These are phyloP conservation scores for Alternaria brassicicola DNA, from an alignment of 2,329 filamentous ascomycete species.

Conservation along the genomic window DNA sequence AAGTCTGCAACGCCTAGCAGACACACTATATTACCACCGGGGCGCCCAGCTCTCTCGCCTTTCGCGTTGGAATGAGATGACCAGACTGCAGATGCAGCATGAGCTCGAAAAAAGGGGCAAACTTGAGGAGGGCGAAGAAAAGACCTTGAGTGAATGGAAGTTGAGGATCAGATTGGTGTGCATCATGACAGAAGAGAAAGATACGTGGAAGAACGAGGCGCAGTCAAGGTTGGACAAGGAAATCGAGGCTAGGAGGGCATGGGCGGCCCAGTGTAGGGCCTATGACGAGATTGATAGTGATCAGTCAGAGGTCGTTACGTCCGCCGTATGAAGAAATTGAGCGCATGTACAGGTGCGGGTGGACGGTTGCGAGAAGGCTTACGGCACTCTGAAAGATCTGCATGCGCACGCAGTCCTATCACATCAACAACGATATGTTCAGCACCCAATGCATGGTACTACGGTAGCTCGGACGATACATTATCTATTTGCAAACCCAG, in stretches of 20 bases:
- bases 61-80: neutral
- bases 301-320: slow-evolving; percentile 50
- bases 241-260: neutral
- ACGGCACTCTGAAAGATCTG: slow-evolving; percentile 93
- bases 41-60: neutral
- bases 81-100: neutral
- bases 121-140: neutral
- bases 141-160: neutral
- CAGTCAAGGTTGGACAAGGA: neutral
- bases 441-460: neutral
- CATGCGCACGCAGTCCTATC: slow-evolving; percentile 79
- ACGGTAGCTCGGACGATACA: neutral
- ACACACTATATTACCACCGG: neutral
- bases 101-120: neutral
- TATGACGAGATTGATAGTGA: neutral
- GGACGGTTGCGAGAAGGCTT: slow-evolving; percentile 97
- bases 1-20: neutral
- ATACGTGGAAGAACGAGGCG: neutral
- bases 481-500: neutral
- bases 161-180: neutral
- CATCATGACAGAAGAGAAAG: neutral
- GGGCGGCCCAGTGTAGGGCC: neutral
- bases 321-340: slow-evolving; percentile 97
- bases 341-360: slow-evolving; percentile 99
- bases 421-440: neutral